Percentiles rank a stretch among this genome's conserved stretches.
phyloP scores from a whole-genome alignment of 192 early-diverging fungal genomes.

The Phlyctochytrium bullatum region DNA sequence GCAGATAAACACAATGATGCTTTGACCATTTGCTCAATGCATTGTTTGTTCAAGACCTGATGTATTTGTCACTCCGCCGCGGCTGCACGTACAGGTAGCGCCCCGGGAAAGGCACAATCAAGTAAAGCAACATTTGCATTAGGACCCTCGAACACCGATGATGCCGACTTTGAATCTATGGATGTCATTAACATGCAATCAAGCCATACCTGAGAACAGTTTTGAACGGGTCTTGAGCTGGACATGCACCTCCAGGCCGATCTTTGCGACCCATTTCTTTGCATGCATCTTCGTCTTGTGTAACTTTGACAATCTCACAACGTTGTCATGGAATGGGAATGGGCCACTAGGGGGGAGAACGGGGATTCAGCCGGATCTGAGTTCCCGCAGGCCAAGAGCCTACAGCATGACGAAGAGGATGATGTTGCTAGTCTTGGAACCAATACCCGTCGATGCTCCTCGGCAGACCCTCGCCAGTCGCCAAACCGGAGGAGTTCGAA shows the following conservation, averaged over 20 bases:
- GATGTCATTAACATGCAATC: neutral
- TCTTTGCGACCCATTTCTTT: constrained; percentile 46
- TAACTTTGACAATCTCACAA: too few relatives aligned
- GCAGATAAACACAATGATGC: constrained; percentile 70
- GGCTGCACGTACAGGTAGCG: constrained; percentile 60
- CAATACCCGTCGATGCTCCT: too few relatives aligned
- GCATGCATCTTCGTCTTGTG: neutral
- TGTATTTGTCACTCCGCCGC: neutral
- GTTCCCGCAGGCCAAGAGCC: too few relatives aligned
- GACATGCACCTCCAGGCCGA: constrained; percentile 90
- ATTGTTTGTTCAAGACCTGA: constrained; percentile 62
- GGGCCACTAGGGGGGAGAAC: too few relatives aligned
- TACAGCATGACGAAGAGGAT: too few relatives aligned
- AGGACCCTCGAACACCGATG: constrained; percentile 40
- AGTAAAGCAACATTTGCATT: constrained; percentile 72
- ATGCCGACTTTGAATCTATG: constrained; percentile 16
- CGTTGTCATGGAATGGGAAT: too few relatives aligned
- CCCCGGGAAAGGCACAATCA: constrained; percentile 87
- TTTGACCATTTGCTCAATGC: constrained; percentile 68
- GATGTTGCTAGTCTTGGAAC: too few relatives aligned
- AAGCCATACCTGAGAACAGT: constrained; percentile 71
- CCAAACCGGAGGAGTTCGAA: too few relatives aligned
- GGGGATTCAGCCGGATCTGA: too few relatives aligned
- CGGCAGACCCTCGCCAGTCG: too few relatives aligned
- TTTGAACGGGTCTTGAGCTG: constrained; percentile 74